phyloP scores from a whole-genome alignment of 73 alveolate genomes.

The Tetrahymena malaccensis region DNA sequence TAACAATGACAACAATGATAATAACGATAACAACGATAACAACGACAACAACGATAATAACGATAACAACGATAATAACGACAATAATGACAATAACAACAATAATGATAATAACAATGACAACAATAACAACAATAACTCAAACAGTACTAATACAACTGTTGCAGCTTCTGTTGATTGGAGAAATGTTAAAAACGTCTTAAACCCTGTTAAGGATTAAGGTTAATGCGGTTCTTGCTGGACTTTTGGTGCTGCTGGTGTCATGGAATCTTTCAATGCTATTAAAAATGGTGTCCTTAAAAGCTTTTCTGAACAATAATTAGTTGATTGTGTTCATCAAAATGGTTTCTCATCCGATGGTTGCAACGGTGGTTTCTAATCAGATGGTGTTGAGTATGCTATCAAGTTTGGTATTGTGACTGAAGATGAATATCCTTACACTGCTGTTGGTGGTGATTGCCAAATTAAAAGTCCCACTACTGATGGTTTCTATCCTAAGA shows the following conservation, averaged over 20 bases:
- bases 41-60: neutral
- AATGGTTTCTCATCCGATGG: constrained; percentile 51
- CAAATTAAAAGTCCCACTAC: neutral
- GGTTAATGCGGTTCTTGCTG: constrained; percentile 87
- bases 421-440: constrained; percentile 59
- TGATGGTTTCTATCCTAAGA: neutral
- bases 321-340: constrained; percentile 68
- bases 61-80: neutral
- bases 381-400: constrained; percentile 50
- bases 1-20: neutral
- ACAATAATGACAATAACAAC: neutral
- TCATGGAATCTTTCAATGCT: constrained; percentile 69
- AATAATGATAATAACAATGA: neutral
- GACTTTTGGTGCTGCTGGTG: constrained; percentile 79
- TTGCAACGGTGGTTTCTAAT: constrained; percentile 71
- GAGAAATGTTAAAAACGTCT: constrained; percentile 11
- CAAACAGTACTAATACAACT: neutral
- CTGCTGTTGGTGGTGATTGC: constrained; percentile 48
- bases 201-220: constrained; percentile 53
- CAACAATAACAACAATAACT: neutral
- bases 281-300: constrained; percentile 32
- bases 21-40: neutral
- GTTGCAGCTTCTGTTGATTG: constrained; percentile 17
- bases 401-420: constrained; percentile 40
- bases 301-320: constrained; percentile 59